These are phyloP conservation scores for Voacanga thouarsii DNA, from an alignment of 257 asterid genomes.

Conservation along the genomic window DNA sequence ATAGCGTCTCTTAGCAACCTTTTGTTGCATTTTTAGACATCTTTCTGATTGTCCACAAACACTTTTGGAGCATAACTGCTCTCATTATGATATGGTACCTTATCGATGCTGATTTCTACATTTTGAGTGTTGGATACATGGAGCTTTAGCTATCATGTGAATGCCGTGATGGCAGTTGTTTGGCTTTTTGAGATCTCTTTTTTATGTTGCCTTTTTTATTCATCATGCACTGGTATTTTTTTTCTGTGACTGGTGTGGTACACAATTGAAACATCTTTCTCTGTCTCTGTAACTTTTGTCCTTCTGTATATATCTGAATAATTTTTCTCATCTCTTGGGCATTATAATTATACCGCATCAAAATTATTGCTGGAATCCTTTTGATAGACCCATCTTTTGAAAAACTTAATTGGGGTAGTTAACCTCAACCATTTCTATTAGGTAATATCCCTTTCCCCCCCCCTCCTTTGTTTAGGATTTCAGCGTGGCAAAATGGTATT, in stretches of 20 bases:
- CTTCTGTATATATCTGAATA: too few species aligned
- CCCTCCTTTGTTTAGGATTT: neutral
- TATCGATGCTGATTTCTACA: neutral
- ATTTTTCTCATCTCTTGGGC: too few species aligned
- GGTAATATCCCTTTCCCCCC: too few species aligned
- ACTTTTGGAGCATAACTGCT: neutral
- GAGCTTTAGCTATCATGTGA: neutral
- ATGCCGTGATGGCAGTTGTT: neutral
- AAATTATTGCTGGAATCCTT: too few species aligned
- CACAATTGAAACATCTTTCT: neutral
- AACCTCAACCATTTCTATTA: neutral
- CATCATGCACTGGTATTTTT: neutral
- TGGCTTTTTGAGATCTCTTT: too few species aligned
- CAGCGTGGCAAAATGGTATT: neutral
- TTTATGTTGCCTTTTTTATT: too few species aligned
- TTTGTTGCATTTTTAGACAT: neutral
- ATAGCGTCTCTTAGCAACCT: neutral
- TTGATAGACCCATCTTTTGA: neutral
- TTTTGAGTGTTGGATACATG: neutral
- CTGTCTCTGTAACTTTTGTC: neutral
- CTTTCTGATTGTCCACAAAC: neutral
- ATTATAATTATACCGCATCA: too few species aligned
- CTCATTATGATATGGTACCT: neutral
- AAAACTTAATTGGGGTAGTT: neutral
- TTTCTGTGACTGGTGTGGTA: neutral